Conservation (phyloP, 768 basidiomycete genomes). For the Pholiota microspora region DNA sequence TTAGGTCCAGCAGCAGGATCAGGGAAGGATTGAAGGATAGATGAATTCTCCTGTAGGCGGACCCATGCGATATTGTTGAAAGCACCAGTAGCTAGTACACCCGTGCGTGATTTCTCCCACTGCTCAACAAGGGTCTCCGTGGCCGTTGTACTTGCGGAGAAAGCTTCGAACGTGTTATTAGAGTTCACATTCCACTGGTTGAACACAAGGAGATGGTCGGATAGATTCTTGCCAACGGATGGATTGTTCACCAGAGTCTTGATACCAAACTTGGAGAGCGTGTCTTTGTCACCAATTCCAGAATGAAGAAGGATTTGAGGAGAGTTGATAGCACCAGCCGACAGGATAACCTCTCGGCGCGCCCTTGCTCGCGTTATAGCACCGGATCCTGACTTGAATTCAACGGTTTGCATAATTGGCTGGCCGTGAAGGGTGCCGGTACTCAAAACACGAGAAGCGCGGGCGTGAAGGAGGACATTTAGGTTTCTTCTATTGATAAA, state of each 20-base stretch:
- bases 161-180: neutral
- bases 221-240: conserved; percentile 1
- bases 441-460: conserved; percentile 24
- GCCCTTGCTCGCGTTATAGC: conserved; percentile 18
- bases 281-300: conserved; percentile 27
- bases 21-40: conserved; percentile 24
- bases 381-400: neutral
- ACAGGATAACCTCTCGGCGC: conserved; percentile 30
- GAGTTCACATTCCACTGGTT: neutral
- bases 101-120: conserved; percentile 25
- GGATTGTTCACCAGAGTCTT: conserved; percentile 14
- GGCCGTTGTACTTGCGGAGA: neutral
- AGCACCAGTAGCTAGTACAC: conserved; percentile 21
- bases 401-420: conserved; percentile 3
- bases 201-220: conserved; percentile 14
- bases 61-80: conserved; percentile 24
- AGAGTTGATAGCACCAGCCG: conserved; percentile 31
- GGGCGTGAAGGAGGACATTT: conserved; percentile 28
- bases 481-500: conserved; percentile 26
- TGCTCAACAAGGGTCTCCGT: conserved; percentile 8
- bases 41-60: conserved; percentile 25
- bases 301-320: conserved; percentile 31
- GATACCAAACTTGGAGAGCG: conserved; percentile 20
- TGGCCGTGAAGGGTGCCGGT: neutral
- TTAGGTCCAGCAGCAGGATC: conserved; percentile 37